Evolutionary conservation across 129 eudicot species (phyloP).

Genomic region (Chrysanthemum makinoi): DNA sequence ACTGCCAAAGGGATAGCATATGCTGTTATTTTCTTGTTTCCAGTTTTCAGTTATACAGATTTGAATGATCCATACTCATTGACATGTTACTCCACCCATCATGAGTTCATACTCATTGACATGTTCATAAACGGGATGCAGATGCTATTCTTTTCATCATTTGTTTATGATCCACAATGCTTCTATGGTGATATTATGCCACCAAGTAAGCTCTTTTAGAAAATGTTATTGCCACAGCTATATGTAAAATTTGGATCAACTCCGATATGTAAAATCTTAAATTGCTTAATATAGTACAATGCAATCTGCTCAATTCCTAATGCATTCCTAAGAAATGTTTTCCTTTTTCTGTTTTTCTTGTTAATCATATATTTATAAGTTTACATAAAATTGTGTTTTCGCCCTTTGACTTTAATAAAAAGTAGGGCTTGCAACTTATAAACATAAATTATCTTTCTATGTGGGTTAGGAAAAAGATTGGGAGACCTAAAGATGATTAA

Average conservation of each 20-base stretch:
- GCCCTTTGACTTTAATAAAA: too few relatives aligned
- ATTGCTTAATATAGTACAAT: background rate
- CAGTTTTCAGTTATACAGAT: constrained; percentile 1
- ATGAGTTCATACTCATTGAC: constrained; percentile 4
- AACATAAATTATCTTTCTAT: background rate
- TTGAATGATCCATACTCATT: background rate
- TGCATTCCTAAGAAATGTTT: background rate
- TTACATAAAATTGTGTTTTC: too few relatives aligned
- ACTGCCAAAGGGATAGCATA: background rate
- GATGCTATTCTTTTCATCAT: background rate
- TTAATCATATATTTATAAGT: background rate
- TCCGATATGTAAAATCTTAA: background rate
- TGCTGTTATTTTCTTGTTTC: background rate
- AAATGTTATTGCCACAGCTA: background rate
- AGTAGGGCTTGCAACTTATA: background rate
- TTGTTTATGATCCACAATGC: background rate
- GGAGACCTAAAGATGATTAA: too few relatives aligned
- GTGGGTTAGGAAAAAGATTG: too few relatives aligned
- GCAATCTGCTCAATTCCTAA: too few relatives aligned
- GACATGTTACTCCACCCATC: background rate
- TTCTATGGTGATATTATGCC: background rate
- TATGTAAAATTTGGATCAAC: background rate
- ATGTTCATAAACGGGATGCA: constrained; percentile 12
- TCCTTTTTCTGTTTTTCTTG: background rate
- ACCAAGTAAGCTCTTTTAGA: background rate